These are phyloP conservation scores for Ceratocystis variospora DNA, from an alignment of 2,329 filamentous ascomycete species.

Conservation along the genomic window DNA sequence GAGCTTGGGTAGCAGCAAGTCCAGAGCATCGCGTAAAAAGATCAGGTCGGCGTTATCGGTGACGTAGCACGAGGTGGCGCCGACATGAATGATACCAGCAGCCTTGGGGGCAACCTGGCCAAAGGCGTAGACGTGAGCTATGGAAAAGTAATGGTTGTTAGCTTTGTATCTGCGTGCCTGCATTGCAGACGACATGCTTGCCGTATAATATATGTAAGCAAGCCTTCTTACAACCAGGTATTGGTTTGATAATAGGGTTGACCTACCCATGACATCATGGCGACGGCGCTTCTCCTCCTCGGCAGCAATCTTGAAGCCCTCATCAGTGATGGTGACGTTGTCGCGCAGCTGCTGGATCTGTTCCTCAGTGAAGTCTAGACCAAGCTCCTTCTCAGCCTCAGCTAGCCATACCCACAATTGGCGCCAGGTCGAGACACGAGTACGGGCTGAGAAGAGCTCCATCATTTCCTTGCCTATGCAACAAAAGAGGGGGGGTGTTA, in stretches of 20 bases:
- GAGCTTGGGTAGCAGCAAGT: slow-evolving; percentile 63
- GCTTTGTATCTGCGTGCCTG: slow-evolving; percentile 41
- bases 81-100: slow-evolving; percentile 71
- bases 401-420: slow-evolving; percentile 77
- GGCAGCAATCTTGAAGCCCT: slow-evolving; percentile 60
- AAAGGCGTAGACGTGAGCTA: slow-evolving; percentile 55
- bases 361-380: slow-evolving; percentile 57
- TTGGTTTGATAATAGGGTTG: not conserved
- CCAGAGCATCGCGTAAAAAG: slow-evolving; percentile 47
- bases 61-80: slow-evolving; percentile 46
- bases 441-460: slow-evolving; percentile 63
- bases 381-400: slow-evolving; percentile 67
- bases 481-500: not conserved
- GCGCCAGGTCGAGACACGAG: slow-evolving; percentile 65
- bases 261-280: slow-evolving; percentile 30
- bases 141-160: slow-evolving; percentile 26
- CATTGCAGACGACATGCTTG: not conserved
- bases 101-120: slow-evolving; percentile 60
- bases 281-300: slow-evolving; percentile 62
- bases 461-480: slow-evolving; percentile 47
- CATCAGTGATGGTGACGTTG: slow-evolving; percentile 61
- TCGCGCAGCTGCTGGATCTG: slow-evolving; percentile 64
- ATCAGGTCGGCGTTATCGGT: slow-evolving; percentile 72
- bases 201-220: not conserved
- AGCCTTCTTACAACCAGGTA: not conserved